phyloP scores from a whole-genome alignment of 495 filamentous ascomycete species.

The Mytilinidion resinicola region DNA sequence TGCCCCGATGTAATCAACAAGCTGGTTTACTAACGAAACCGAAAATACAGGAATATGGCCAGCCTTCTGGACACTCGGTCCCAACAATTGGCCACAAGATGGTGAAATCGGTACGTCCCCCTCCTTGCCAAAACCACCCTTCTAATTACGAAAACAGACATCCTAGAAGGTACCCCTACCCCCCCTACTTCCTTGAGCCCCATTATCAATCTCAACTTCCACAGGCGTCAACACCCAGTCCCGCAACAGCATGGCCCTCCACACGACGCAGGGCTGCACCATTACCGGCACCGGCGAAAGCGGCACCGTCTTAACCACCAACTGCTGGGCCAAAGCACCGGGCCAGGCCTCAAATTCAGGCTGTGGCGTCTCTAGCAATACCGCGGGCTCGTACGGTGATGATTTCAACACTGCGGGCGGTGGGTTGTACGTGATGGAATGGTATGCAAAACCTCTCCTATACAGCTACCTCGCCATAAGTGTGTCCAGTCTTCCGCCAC shows the following conservation, averaged over 20 bases:
- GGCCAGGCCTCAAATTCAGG: slow-evolving; percentile 46
- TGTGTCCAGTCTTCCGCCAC: too few species aligned
- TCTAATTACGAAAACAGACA: slow-evolving; percentile 39
- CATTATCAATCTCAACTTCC: background rate
- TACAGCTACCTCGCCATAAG: too few species aligned
- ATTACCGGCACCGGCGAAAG: slow-evolving; percentile 46
- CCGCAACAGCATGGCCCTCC: slow-evolving; percentile 58
- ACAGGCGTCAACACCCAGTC: slow-evolving; percentile 50
- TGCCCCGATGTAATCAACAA: background rate
- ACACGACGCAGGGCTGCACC: slow-evolving; percentile 55
- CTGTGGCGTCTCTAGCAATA: slow-evolving; percentile 44
- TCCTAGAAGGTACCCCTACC: slow-evolving; percentile 50
- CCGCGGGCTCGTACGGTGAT: slow-evolving; percentile 44
- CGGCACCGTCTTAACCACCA: slow-evolving; percentile 36
- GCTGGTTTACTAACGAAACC: background rate
- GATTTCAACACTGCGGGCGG: slow-evolving; percentile 54
- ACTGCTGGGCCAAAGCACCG: slow-evolving; percentile 51
- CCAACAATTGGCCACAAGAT: slow-evolving; percentile 60
- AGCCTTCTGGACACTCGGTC: slow-evolving; percentile 19
- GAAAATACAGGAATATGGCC: slow-evolving; percentile 22
- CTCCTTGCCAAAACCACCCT: background rate
- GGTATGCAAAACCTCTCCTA: slow-evolving; percentile 24
- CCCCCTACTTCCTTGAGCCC: background rate
- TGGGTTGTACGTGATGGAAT: slow-evolving; percentile 60
- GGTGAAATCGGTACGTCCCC: slow-evolving; percentile 58